Base-by-base conservation (phyloP, 73 alveolate species). In the Uronychia binucleata region DNA sequence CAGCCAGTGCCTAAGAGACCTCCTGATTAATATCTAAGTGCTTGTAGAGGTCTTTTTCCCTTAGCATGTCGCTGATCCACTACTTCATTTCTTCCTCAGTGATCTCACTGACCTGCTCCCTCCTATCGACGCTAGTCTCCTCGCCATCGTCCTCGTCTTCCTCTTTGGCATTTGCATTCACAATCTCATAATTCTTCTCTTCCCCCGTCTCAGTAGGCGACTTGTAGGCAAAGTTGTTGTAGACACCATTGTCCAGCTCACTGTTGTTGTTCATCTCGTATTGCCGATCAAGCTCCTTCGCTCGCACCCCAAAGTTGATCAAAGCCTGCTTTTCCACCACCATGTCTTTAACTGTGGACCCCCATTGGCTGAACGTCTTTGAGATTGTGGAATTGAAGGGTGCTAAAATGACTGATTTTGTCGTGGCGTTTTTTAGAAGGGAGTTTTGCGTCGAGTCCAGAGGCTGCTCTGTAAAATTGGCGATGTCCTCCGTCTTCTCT, bases 211-310 rank as follows among this genome's bases (percentile, higher is more conserved):
- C 5, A 28, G 31, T 67, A 25, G 31, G 78, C 31, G 29, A 28
- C 78, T 78, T 86, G 78, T 86, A 86, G 30, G 87, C 92, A 29
- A 34, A 86, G 59, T 86, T 86, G 83, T 86, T 85, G 57, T 86
- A 86, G 34, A 94, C 96, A 0, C 98, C 98, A 81, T 94, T 94
- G 82, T 94, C 98, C 28, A 94, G 86, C 82, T 94, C 98, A 60
- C 81, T 83, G 88, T 94, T 94, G 86, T 94, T 94, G 86, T 86
- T 80, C 77, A 86, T 88, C 87, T 94, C 98, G 85, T 94, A 94
- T 74, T 88, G 67, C 74, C 98, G 94, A 91, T 94, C 94, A 59
- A 90, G 86, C 34, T 94, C 98, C 81, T 93, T 91, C 26, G 87
- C 96, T 84, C 92, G 90, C 32, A 88, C 94, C 57, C 86, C 83